Conservation (phyloP, 192 early-diverging fungal genomes). For the Allomyces arbusculus region DNA sequence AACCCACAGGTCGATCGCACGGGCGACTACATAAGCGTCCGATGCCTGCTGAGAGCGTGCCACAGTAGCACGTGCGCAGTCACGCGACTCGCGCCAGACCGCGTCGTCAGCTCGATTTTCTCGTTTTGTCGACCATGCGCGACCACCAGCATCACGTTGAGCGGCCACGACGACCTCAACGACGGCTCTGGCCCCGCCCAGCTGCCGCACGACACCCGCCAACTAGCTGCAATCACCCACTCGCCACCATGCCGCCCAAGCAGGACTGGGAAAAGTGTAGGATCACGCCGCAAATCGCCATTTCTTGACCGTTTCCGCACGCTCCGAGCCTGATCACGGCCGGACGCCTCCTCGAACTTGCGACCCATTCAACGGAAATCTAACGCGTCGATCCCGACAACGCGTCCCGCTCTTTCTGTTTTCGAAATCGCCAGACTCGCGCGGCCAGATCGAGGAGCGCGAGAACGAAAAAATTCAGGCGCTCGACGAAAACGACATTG, state of each 20-base stretch:
- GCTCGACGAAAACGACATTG: constrained; percentile 81
- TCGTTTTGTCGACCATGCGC: too few relatives aligned
- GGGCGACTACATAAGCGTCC: too few relatives aligned
- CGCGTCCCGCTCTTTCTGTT: constrained; percentile 15
- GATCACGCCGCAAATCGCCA: not conserved
- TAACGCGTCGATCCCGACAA: not conserved
- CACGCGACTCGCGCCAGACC: too few relatives aligned
- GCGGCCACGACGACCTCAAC: too few relatives aligned
- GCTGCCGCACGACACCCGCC: too few relatives aligned
- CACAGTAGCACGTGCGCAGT: too few relatives aligned
- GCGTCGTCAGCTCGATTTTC: too few relatives aligned
- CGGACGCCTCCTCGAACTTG: not conserved
- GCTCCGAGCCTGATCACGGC: not conserved
- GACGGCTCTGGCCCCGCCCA: too few relatives aligned
- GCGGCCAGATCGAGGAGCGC: not conserved
- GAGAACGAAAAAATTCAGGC: constrained; percentile 13
- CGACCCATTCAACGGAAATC: not conserved
- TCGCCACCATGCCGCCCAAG: constrained; percentile 59
- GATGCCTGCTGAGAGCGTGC: too few relatives aligned
- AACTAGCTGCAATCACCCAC: not conserved
- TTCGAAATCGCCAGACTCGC: constrained; percentile 20
- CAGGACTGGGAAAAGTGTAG: constrained; percentile 96
- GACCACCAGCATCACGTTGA: too few relatives aligned
- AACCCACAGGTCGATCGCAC: too few relatives aligned
- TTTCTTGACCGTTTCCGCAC: not conserved